phyloP scores from a whole-genome alignment of 345 rosid species.

The Lepidium africanum region DNA sequence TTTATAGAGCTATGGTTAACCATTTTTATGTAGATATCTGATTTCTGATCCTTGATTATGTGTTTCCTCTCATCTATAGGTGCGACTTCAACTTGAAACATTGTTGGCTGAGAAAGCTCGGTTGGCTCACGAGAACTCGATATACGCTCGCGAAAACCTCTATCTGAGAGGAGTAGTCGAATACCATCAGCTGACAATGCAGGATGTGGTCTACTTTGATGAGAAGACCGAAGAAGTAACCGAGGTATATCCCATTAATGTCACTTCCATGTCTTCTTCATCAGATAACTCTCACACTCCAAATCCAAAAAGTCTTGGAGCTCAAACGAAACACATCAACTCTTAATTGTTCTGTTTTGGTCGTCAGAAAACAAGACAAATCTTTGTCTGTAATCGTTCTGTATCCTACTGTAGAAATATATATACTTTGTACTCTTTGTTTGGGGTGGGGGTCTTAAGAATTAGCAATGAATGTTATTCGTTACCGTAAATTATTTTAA shows the following conservation, averaged over 20 bases:
- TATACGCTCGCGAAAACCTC: constrained; percentile 77
- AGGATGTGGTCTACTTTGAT: constrained; percentile 84
- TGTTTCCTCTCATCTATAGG: constrained; percentile 5
- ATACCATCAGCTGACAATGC: constrained; percentile 95
- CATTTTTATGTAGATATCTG: background rate
- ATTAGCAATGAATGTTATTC: constrained; percentile 4
- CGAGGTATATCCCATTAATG: constrained; percentile 71
- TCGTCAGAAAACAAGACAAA: constrained; percentile 15
- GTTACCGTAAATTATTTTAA: constrained; percentile 2
- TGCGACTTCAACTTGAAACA: constrained; percentile 89
- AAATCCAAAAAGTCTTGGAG: constrained; percentile 16
- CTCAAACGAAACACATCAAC: constrained; percentile 15
- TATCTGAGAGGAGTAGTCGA: constrained; percentile 90
- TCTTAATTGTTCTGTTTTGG: background rate
- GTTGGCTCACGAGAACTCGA: constrained; percentile 87
- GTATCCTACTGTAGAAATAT: constrained; percentile 21
- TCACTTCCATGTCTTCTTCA: constrained; percentile 33
- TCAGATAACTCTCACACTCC: constrained; percentile 13
- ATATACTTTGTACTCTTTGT: constrained; percentile 11
- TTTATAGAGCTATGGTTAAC: background rate
- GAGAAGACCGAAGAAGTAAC: constrained; percentile 79
- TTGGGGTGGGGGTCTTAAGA: background rate
- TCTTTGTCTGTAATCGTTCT: constrained; percentile 14
- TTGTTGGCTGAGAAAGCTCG: constrained; percentile 93
- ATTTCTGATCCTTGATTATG: background rate